Conservation (phyloP, 1,139 yeast genomes). For the Spathaspora sp. region DNA sequence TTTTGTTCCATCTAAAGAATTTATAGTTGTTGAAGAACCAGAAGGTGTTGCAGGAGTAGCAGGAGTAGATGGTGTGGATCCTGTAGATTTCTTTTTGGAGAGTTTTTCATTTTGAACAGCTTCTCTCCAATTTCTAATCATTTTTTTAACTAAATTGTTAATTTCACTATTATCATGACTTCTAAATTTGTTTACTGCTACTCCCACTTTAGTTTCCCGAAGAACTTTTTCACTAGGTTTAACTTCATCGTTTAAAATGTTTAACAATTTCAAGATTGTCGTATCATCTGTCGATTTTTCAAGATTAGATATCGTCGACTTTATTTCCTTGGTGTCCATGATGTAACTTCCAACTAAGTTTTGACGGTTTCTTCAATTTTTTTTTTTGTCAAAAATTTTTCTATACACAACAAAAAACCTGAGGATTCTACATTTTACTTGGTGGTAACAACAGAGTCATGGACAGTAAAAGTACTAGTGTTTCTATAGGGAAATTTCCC, state of each 20-base stretch:
- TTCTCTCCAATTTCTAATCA: constrained; percentile 89
- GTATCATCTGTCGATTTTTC: constrained; percentile 74
- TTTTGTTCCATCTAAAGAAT: constrained; percentile 7
- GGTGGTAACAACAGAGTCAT: constrained; percentile 9
- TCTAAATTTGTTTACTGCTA: constrained; percentile 87
- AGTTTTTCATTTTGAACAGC: constrained; percentile 77
- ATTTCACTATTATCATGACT: constrained; percentile 67
- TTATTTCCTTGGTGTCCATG: constrained; percentile 77
- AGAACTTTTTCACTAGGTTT: constrained; percentile 82
- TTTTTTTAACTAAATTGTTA: constrained; percentile 69
- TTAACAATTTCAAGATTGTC: constrained; percentile 65
- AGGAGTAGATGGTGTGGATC: constrained; percentile 7
- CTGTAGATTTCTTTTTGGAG: constrained; percentile 28
- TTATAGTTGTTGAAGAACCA: constrained; percentile 16
- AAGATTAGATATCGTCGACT: constrained; percentile 64
- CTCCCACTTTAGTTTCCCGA: constrained; percentile 96
- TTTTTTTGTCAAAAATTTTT: not conserved
- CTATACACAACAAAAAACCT: not conserved
- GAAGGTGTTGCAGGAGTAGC: constrained; percentile 7
- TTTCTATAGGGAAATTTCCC: constrained; percentile 39
- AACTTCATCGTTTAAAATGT: constrained; percentile 67
- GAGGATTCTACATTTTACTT: no score
- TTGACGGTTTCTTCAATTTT: not conserved
- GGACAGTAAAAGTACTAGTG: constrained; percentile 25
- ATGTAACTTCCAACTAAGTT: not conserved